These are phyloP conservation scores for Triangularia verruculosa DNA, from an alignment of 2,329 filamentous ascomycete species.

Conservation along the genomic window DNA sequence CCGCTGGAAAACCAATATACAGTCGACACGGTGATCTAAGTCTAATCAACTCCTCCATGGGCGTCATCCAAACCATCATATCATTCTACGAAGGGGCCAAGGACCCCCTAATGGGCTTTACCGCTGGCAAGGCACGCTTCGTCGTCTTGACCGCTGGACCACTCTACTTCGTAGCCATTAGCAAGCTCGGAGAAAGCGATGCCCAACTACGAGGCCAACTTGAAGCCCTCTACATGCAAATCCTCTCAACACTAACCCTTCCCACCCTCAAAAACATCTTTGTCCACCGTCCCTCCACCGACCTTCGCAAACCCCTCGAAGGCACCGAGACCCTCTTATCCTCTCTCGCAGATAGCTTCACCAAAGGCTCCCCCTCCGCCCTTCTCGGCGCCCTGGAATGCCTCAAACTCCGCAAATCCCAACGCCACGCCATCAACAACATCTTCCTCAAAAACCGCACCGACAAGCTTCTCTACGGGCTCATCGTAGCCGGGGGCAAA, in stretches of 20 bases:
- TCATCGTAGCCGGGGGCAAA: constrained; percentile 87
- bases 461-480: constrained; percentile 80
- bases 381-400: constrained; percentile 90
- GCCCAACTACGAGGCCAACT: constrained; percentile 81
- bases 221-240: constrained; percentile 96
- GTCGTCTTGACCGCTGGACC: constrained; percentile 82
- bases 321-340: constrained; percentile 90
- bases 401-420: constrained; percentile 83
- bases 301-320: constrained; percentile 82
- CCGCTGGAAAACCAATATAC: constrained; percentile 95
- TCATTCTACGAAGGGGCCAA: constrained; percentile 86
- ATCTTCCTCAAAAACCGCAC: constrained; percentile 76
- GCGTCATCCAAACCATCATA: constrained; percentile 94
- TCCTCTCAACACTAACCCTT: constrained; percentile 88
- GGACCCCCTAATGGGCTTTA: constrained; percentile 78
- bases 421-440: constrained; percentile 82
- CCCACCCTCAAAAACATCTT: constrained; percentile 86
- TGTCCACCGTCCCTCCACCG: constrained; percentile 85
- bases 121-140: constrained; percentile 81
- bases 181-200: constrained; percentile 88
- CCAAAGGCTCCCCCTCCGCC: constrained; percentile 82
- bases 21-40: constrained; percentile 89
- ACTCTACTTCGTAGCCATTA: constrained; percentile 90
- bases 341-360: constrained; percentile 91
- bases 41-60: constrained; percentile 89